Conservation (phyloP, 2,329 filamentous ascomycete species). For the Exophiala dermatitidis region DNA sequence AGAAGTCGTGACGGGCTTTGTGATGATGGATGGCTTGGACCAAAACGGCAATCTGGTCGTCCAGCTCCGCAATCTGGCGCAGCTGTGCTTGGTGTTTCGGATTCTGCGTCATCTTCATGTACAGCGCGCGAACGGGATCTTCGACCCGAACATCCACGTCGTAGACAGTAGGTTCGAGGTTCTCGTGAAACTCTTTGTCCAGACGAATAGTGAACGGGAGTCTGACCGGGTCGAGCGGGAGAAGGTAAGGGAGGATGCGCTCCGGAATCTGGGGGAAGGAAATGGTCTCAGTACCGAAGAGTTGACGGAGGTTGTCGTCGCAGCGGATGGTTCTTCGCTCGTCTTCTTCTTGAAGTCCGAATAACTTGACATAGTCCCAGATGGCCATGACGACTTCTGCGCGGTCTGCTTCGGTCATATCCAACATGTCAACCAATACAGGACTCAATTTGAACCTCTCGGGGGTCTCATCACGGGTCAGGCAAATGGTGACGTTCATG, state of each 20-base stretch:
- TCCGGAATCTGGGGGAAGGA: conserved; percentile 81
- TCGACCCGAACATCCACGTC: conserved; percentile 80
- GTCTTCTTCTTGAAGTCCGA: conserved; percentile 84
- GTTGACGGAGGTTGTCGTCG: conserved; percentile 72
- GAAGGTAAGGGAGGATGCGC: conserved; percentile 70
- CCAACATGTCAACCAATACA: conserved; percentile 73
- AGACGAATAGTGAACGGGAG: conserved; percentile 90
- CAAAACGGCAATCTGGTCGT: conserved; percentile 77
- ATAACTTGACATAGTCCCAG: conserved; percentile 88
- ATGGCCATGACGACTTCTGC: conserved; percentile 83
- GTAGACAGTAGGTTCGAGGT: conserved; percentile 74
- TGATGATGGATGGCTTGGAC: conserved; percentile 76
- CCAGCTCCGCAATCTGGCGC: conserved; percentile 66
- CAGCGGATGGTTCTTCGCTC: conserved; percentile 90
- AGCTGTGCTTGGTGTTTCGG: conserved; percentile 64
- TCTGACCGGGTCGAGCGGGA: conserved; percentile 70
- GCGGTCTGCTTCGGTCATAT: conserved; percentile 78
- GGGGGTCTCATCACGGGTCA: conserved; percentile 74
- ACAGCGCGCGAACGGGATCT: conserved; percentile 62
- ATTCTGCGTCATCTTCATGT: conserved; percentile 60
- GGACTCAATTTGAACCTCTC: conserved; percentile 77
- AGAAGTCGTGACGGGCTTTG: conserved; percentile 86
- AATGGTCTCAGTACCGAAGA: conserved; percentile 67
- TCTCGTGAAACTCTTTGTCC: conserved; percentile 68
- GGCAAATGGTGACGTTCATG: conserved; percentile 79